Evolutionary conservation across 192 early-diverging fungal species (phyloP), one percentile per base, ranked within the genome.

Genomic region (Coemansia sp.): DNA sequence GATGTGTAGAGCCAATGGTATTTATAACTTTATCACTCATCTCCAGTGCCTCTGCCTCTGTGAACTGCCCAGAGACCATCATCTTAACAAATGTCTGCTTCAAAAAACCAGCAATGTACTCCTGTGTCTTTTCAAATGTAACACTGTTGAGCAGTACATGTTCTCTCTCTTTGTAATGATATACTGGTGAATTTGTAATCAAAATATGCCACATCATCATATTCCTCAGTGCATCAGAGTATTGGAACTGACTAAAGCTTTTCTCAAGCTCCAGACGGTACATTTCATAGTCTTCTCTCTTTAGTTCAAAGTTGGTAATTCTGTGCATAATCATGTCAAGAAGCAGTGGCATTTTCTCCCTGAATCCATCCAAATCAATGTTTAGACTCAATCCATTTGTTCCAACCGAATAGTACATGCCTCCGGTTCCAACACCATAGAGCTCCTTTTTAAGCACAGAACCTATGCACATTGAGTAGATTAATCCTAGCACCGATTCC

Each of bases 1-100:
- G 46, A 3, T 86, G 39, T 39, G 85, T 86, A 4, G 87, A 84
- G 16, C 73, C 61, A 57, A 95, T 66, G 5, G 80, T 78, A 12
- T 84, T 66, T 9, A 86, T 76, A 9, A 90, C 77, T 21, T 78
- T 85, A 2, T 70, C 43, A 5, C 83, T 80, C 22, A 90, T 78
- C 18, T 73, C 26, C 26, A 26, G 26, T 26, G 26, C 26, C 26
- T 26, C 26, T 26, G 26, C 3, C 26, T 26, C 26, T 8, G 82
- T 62, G 43, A 91, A 77, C 72, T 98, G 94, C 61, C 96, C 96
- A 59, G 89, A 86, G 8, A 93, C 86, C 7, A 94, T 78, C 16
- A 88, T 86, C 68, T 94, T 94, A 1, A 91, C 70, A 73, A 83
- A 85, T 47, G 93, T 66, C 16, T 87, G 74, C 5, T 74, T 74